Evolutionary conservation across 2,329 filamentous ascomycete genomes (phyloP), one percentile per base, ranked within the genome.

Genomic region (Atkinsonella texensis): DNA sequence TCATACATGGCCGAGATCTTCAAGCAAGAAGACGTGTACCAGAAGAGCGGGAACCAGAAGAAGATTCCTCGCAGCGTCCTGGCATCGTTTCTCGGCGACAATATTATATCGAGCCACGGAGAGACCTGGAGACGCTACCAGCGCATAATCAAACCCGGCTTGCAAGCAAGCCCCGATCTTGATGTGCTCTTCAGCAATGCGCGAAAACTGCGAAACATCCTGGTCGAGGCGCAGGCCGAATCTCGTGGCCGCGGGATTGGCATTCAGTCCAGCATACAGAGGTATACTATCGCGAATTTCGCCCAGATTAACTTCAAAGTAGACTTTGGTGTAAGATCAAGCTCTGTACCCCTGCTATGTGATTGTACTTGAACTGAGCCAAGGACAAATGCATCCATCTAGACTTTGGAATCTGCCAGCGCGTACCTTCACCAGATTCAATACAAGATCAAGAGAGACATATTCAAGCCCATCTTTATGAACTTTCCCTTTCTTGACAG

Each of bases 1-100:
- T 57, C 65, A 0, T 73, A 70, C 52, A 55, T 77, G 3, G 64
- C 65, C 3, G 68, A 74, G 23, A 57, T 68, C 0, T 63, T 68
- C 57, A 64, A 61, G 48, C 52, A 64, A 13, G 63, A 68, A 43
- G 59, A 65, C 41, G 45, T 57, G n/a, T 60, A 57, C 51, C 61
- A 61, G 10, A 73, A 70, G 57, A 65, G 63, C n/a, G 70, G 69
- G 3, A 71, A 68, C 52, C 63, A 70, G 48, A 61, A 65, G 31
- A 72, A 70, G 58, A 68, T 70, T 9, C 70, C 70, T 1, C 60
- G 63, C 52, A 65, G 63, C 48, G 62, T 70, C 10, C 57, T 70
- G 41, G 69, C 68, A 3, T 56, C 58, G 0, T 62, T 69, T 10
- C 63, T 69, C 0, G 68, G 68, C 5, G 68, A 70, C 48, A 70